phyloP scores from a whole-genome alignment of 208 protist species.

The Blastocrithidia nonstop region DNA sequence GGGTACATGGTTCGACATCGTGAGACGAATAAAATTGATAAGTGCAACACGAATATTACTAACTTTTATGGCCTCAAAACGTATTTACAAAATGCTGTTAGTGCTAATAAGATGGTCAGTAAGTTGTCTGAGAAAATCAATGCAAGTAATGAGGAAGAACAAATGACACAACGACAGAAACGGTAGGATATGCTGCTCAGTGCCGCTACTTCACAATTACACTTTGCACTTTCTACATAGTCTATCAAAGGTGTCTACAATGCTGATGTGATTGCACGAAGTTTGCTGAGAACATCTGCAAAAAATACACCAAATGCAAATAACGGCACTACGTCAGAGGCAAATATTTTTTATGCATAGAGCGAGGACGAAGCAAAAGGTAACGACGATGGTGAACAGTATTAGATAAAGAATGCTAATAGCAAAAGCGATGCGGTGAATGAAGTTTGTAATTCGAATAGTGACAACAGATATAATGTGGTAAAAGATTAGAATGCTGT shows the following conservation, averaged over 20 bases:
- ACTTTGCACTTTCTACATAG: slow-evolving; percentile 37
- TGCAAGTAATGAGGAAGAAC: slow-evolving; percentile 2
- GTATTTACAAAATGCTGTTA: slow-evolving; percentile 27
- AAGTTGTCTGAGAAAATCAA: slow-evolving; percentile 8
- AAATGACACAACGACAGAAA: neutral
- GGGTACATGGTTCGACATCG: slow-evolving; percentile 35
- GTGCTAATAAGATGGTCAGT: slow-evolving; percentile 11
- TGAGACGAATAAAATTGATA: too few species aligned
- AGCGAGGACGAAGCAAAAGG: too few species aligned
- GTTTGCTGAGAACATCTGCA: too few species aligned
- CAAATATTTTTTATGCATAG: too few species aligned
- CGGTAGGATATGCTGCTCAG: slow-evolving; percentile 9
- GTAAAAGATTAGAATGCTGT: too few species aligned
- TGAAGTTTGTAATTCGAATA: too few species aligned
- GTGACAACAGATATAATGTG: too few species aligned
- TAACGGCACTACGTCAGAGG: too few species aligned
- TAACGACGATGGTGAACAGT: too few species aligned
- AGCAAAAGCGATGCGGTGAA: too few species aligned
- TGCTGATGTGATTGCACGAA: neutral
- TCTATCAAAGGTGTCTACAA: slow-evolving; percentile 29
- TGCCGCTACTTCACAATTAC: slow-evolving; percentile 19
- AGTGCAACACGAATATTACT: slow-evolving; percentile 11
- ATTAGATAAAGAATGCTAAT: too few species aligned
- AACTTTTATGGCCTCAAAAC: slow-evolving; percentile 52
- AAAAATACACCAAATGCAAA: neutral